Percentiles rank a stretch among this genome's conserved stretches.
phyloP scores from a whole-genome alignment of 192 early-diverging fungal genomes.

The Lunasporangiospora selenospora region DNA sequence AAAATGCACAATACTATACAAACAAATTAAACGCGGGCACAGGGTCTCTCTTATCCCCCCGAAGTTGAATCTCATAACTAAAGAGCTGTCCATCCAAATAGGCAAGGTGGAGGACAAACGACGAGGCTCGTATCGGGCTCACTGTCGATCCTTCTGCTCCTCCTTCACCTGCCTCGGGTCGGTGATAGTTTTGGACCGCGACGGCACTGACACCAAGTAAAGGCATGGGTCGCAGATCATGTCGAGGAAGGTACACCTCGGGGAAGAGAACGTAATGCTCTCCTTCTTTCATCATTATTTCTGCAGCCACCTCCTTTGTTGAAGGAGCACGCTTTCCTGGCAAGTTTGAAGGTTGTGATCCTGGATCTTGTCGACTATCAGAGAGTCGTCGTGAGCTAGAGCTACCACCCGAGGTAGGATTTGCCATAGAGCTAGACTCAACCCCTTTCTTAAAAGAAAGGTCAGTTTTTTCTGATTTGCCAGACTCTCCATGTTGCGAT shows the following conservation, averaged over 20 bases:
- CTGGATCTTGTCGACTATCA: too few relatives aligned
- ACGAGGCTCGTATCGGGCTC: too few relatives aligned
- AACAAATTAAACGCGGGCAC: conserved; percentile 20
- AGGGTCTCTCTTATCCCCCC: conserved; percentile 33
- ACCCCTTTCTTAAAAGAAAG: too few relatives aligned
- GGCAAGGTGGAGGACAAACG: conserved; percentile 24
- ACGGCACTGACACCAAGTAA: conserved; percentile 25
- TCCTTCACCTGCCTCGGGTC: too few relatives aligned
- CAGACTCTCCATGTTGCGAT: too few relatives aligned
- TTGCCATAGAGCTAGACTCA: too few relatives aligned
- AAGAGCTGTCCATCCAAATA: conserved; percentile 26
- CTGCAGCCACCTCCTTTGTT: background rate
- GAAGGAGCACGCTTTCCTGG: background rate
- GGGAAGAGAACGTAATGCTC: conserved; percentile 33
- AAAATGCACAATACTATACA: conserved; percentile 28
- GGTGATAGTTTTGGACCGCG: too few relatives aligned
- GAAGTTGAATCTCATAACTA: conserved; percentile 36
- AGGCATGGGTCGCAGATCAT: conserved; percentile 13
- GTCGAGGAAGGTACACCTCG: conserved; percentile 38
- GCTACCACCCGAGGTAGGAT: too few relatives aligned
- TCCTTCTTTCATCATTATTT: background rate
- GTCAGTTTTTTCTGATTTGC: too few relatives aligned
- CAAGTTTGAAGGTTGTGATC: too few relatives aligned
- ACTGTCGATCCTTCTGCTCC: too few relatives aligned
- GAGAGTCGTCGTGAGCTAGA: too few relatives aligned